Conservation (phyloP, 768 basidiomycete species). For the Hericium erinaceus region DNA sequence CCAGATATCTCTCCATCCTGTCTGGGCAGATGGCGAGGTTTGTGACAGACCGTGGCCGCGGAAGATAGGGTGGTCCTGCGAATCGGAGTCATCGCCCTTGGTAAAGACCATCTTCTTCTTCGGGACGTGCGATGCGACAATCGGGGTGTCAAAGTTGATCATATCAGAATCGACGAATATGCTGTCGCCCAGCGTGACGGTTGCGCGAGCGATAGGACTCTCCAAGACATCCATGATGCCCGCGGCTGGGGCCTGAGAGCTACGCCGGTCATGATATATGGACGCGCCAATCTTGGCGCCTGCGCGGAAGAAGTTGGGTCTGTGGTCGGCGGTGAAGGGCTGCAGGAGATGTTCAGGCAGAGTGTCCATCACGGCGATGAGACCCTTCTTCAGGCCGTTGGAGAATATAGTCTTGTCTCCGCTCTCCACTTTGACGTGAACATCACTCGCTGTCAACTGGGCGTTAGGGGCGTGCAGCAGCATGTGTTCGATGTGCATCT, state of each 20-base stretch:
- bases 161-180: slow-evolving; percentile 8
- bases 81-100: not conserved
- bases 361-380: slow-evolving; percentile 11
- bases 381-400: slow-evolving; percentile 8
- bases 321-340: slow-evolving; percentile 5
- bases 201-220: slow-evolving; percentile 9
- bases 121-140: not conserved
- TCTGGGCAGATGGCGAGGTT: not conserved
- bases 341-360: slow-evolving; percentile 15
- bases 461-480: slow-evolving; percentile 16
- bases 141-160: slow-evolving; percentile 8
- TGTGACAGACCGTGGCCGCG: slow-evolving; percentile 1
- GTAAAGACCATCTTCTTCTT: slow-evolving; percentile 1
- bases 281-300: slow-evolving; percentile 8
- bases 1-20: slow-evolving; percentile 1
- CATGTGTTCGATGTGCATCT: slow-evolving; percentile 28
- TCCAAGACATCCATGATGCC: slow-evolving; percentile 8
- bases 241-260: slow-evolving; percentile 3
- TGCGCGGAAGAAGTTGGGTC: slow-evolving; percentile 4
- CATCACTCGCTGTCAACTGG: slow-evolving; percentile 14
- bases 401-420: slow-evolving; percentile 2
- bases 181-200: slow-evolving; percentile 10
- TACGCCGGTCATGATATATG: slow-evolving; percentile 9
- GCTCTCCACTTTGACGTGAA: slow-evolving; percentile 6
- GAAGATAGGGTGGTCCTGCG: slow-evolving; percentile 13